Percentiles rank a stretch among this genome's conserved stretches.
phyloP scores from a whole-genome alignment of 192 early-diverging fungal genomes.

The Spinellus fusiger region DNA sequence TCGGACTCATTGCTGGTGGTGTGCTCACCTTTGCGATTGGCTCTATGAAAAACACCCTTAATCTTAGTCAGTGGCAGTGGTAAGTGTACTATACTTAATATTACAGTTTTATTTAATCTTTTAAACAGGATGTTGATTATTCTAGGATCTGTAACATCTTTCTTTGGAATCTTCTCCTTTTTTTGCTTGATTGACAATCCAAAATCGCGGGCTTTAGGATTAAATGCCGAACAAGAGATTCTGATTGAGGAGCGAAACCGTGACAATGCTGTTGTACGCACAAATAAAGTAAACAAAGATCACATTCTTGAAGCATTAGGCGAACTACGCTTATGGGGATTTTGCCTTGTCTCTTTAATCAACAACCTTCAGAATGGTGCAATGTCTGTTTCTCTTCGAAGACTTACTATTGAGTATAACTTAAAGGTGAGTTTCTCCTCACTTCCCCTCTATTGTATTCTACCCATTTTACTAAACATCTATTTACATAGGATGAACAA shows the following conservation, averaged over 20 bases:
- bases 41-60: constrained; percentile 6
- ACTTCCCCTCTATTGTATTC: too few species aligned
- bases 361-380: constrained; percentile 22
- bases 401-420: too few species aligned
- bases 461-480: too few species aligned
- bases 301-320: constrained; percentile 20
- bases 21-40: constrained; percentile 22
- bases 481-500: constrained; percentile 19
- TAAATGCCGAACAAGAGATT: background rate
- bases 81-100: background rate
- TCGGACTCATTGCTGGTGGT: constrained; percentile 21
- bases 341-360: constrained; percentile 2
- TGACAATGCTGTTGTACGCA: constrained; percentile 20
- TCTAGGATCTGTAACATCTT: constrained; percentile 14
- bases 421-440: too few species aligned
- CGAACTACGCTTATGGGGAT: constrained; percentile 17
- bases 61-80: constrained; percentile 21
- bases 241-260: constrained; percentile 11
- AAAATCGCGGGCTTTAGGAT: background rate
- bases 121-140: constrained; percentile 24
- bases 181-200: constrained; percentile 24
- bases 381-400: too few species aligned
- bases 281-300: constrained; percentile 7
- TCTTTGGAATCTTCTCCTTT: constrained; percentile 15
- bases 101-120: background rate